Percentiles rank a stretch among this genome's conserved stretches.
Evolutionary conservation across 1,284 basidiomycete genomes (phyloP).

Genomic region (Rhizopogon parksii): DNA sequence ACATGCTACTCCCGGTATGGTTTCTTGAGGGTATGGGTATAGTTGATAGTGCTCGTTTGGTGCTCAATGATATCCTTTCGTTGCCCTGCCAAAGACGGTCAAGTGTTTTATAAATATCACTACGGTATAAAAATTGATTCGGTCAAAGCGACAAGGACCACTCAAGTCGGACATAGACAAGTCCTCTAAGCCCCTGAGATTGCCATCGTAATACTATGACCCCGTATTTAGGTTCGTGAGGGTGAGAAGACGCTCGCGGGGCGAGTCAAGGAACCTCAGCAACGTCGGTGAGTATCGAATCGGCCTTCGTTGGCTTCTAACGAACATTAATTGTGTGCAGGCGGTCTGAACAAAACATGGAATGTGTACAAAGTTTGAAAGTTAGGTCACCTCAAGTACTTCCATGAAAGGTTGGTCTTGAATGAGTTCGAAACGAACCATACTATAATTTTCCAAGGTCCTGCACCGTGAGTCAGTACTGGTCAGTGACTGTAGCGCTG

Average conservation of each 20-base stretch:
- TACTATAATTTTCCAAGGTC: no score
- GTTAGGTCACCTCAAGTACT: no score
- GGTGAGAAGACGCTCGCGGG: constrained; percentile 90
- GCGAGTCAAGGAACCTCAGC: constrained; percentile 88
- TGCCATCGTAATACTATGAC: constrained; percentile 64
- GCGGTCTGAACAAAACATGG: constrained; percentile 15
- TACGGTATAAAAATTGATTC: no score
- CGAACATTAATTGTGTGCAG: constrained; percentile 8
- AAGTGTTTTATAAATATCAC: no score
- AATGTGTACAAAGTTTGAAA: neutral
- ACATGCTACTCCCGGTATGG: neutral
- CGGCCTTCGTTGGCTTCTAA: neutral
- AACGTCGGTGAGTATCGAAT: constrained; percentile 49
- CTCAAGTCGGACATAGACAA: no score
- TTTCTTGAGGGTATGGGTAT: neutral
- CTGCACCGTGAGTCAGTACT: no score
- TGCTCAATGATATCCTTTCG: neutral
- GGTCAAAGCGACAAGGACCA: no score
- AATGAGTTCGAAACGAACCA: no score
- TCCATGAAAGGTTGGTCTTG: no score
- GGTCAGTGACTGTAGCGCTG: no score
- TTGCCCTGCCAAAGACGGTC: no score
- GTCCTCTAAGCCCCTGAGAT: no score
- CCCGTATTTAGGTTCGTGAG: constrained; percentile 97
- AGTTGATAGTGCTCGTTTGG: neutral